A percentile compares a stretch with the other conserved stretches of the same genome.
These are phyloP conservation scores for Mycosarcoma mackinlayi DNA, from an alignment of 1,284 basidiomycete genomes.

Conservation along the genomic window DNA sequence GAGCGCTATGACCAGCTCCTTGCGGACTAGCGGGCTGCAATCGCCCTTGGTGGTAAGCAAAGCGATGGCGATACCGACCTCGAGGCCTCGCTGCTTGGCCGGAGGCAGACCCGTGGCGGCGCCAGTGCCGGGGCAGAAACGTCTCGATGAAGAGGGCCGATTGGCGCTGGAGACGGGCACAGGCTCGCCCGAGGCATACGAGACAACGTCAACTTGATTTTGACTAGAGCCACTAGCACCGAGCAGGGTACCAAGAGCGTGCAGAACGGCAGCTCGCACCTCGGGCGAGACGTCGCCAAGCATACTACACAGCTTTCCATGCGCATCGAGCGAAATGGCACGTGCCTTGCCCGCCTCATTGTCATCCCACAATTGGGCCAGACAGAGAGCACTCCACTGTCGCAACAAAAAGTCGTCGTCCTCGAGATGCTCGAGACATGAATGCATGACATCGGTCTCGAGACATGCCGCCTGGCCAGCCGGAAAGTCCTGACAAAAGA, in stretches of 20 bases:
- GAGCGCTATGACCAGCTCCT: slow-evolving; percentile 90
- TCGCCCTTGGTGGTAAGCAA: slow-evolving; percentile 84
- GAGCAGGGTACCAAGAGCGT: slow-evolving; percentile 91
- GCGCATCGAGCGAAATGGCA: slow-evolving; percentile 83
- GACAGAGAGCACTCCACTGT: slow-evolving; percentile 93
- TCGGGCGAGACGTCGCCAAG: slow-evolving; percentile 90
- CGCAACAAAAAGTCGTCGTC: slow-evolving; percentile 91
- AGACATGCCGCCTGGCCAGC: slow-evolving; percentile 88
- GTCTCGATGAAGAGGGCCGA: slow-evolving; percentile 23
- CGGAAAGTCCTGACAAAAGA: slow-evolving; percentile 87
- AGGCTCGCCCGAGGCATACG: slow-evolving; percentile 26
- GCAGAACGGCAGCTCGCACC: slow-evolving; percentile 89
- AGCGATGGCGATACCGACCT: slow-evolving; percentile 73
- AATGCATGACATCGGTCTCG: slow-evolving; percentile 86
- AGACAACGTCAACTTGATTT: slow-evolving; percentile 56
- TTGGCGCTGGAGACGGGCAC: slow-evolving; percentile 17
- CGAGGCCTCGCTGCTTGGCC: slow-evolving; percentile 75
- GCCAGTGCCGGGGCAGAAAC: slow-evolving; percentile 81
- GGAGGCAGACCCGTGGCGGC: slow-evolving; percentile 81
- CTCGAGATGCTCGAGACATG: slow-evolving; percentile 82
- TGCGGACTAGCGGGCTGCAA: slow-evolving; percentile 93
- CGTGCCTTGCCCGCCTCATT: slow-evolving; percentile 90
- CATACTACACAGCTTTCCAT: slow-evolving; percentile 85
- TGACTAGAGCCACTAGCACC: slow-evolving; percentile 78
- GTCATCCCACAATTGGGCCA: slow-evolving; percentile 93